phyloP scores from a whole-genome alignment of 768 basidiomycete genomes.

The Naematelia aurantialba region DNA sequence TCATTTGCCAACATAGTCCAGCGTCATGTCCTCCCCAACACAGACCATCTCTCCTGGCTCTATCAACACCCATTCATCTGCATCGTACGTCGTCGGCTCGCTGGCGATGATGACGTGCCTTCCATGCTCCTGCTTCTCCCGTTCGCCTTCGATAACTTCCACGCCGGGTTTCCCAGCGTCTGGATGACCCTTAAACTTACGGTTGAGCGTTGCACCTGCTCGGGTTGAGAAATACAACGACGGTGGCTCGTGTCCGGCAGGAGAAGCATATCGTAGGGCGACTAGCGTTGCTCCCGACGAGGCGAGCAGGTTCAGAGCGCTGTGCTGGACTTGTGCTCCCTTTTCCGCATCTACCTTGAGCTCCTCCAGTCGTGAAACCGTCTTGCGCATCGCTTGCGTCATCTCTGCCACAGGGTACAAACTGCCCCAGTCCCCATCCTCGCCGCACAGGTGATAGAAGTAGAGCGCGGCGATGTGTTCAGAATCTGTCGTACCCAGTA shows the following conservation, averaged over 20 bases:
- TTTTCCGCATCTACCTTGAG: constrained; percentile 30
- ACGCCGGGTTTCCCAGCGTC: constrained; percentile 33
- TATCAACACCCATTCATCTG: constrained; percentile 48
- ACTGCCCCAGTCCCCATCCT: constrained; percentile 31
- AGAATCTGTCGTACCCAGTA: constrained; percentile 45
- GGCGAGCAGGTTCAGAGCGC: constrained; percentile 46
- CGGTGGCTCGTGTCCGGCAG: constrained; percentile 47
- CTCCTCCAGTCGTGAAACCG: constrained; percentile 25
- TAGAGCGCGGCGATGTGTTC: constrained; percentile 46
- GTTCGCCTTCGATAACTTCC: constrained; percentile 4
- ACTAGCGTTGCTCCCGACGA: constrained; percentile 49
- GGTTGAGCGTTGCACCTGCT: constrained; percentile 30
- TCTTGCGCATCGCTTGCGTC: constrained; percentile 33
- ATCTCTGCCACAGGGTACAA: constrained; percentile 38
- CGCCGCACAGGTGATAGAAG: constrained; percentile 44
- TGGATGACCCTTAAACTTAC: constrained; percentile 51
- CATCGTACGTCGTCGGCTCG: constrained; percentile 49
- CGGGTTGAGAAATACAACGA: constrained; percentile 50
- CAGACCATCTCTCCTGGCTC: constrained; percentile 43
- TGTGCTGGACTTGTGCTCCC: constrained; percentile 28
- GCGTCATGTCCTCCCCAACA: constrained; percentile 40
- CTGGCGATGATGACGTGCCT: constrained; percentile 49
- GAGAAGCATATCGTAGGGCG: constrained; percentile 48
- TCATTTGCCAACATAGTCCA: neutral
- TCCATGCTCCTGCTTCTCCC: constrained; percentile 44